phyloP scores from a whole-genome alignment of 805 yeast genomes.

The Clavispora vitiphila region DNA sequence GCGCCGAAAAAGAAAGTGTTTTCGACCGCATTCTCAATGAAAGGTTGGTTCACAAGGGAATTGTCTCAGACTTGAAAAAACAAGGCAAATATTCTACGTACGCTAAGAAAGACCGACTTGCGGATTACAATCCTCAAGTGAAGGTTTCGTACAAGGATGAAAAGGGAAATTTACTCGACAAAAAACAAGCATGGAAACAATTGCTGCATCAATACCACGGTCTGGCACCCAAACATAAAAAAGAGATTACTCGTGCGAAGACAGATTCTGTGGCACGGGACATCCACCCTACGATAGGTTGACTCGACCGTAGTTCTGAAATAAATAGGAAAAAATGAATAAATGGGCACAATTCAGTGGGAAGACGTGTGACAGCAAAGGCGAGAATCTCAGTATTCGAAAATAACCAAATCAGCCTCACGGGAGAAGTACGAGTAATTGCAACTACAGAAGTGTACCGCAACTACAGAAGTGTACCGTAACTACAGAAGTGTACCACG shows the following conservation, averaged over 20 bases:
- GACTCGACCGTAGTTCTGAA: too few species aligned
- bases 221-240: constrained; percentile 20
- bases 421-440: too few species aligned
- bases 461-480: too few species aligned
- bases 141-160: constrained; percentile 59
- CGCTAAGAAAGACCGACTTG: constrained; percentile 11
- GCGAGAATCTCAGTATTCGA: too few species aligned
- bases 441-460: too few species aligned
- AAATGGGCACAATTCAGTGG: too few species aligned
- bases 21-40: constrained; percentile 27
- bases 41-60: constrained; percentile 22
- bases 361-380: too few species aligned
- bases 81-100: constrained; percentile 7
- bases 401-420: too few species aligned
- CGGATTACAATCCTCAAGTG: constrained; percentile 44
- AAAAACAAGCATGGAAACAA: constrained; percentile 73
- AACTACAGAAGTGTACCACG: too few species aligned
- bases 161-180: constrained; percentile 50
- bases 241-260: not conserved
- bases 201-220: constrained; percentile 81
- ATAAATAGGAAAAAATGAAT: too few species aligned
- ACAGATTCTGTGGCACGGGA: not conserved
- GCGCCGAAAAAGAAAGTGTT: constrained; percentile 23
- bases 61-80: constrained; percentile 13
- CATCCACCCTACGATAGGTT: not conserved